A percentile compares a stretch with the other conserved stretches of the same genome.
phyloP scores from a whole-genome alignment of 2,329 filamentous ascomycete species.

The Arthrobotrys entomopaga region DNA sequence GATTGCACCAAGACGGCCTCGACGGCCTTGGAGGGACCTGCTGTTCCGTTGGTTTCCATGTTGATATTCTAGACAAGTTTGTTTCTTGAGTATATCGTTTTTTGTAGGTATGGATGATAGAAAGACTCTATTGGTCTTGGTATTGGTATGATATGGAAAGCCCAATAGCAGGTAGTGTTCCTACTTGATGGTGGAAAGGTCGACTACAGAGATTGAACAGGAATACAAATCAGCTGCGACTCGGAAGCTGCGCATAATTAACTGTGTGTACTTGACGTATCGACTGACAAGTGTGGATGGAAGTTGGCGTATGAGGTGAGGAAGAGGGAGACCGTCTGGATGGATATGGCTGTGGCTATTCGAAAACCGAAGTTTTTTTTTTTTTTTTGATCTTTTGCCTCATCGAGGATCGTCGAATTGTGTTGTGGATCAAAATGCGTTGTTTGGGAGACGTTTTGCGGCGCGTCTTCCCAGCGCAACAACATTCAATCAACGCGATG shows the following conservation, averaged over 20 bases:
- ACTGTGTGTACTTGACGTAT: constrained; percentile 9
- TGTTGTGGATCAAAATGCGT: constrained; percentile 9
- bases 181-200: constrained; percentile 48
- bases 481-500: not conserved
- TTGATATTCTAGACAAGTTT: constrained; percentile 4
- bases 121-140: not conserved
- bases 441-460: constrained; percentile 21
- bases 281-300: constrained; percentile 32
- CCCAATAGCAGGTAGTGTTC: not conserved
- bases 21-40: constrained; percentile 28
- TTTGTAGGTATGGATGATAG: not conserved
- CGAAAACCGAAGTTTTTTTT: not conserved
- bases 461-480: constrained; percentile 43
- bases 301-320: not conserved
- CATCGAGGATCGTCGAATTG: not conserved
- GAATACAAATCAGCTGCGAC: constrained; percentile 47
- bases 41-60: constrained; percentile 28
- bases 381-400: not conserved
- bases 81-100: not conserved
- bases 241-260: constrained; percentile 47
- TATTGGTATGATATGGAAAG: not conserved
- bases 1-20: constrained; percentile 84
- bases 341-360: not conserved
- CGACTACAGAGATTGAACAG: constrained; percentile 49
- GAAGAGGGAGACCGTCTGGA: not conserved